Base-by-base conservation (phyloP, 768 basidiomycete genomes). In the Boletus vermiculosoides region DNA sequence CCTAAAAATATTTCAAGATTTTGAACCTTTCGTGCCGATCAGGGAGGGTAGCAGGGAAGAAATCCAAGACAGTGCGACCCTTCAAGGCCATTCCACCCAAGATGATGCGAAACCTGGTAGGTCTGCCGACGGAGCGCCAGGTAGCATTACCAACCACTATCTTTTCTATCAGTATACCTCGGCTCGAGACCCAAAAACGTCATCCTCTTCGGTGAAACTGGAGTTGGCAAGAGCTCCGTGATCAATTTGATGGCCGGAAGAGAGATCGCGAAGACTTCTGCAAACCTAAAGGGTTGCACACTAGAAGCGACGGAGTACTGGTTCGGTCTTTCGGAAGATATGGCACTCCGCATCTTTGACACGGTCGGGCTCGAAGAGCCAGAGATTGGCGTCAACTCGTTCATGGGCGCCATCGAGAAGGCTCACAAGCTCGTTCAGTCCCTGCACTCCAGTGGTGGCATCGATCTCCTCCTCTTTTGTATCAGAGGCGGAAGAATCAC, bases 391-490 rank as follows among this genome's bases (percentile, higher is more conserved):
- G 2, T 47, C 47, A 37, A 52, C 44, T 12, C 40, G 7, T 55
- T 58, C 25, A 58, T 22, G 33, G 42, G 44, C 2, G 50, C 61
- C 18, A 57, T 63, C 36, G 50, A 47, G 18, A 63, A 63, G 8
- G 61, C 62, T 0, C 30, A 63, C 7, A 1, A 40, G 25, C 58
- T 63, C 18, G 5, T 63, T 11, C n/a, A 30, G 10, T 36, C 44
- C 25, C 12, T 63, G 7, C 44, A 50, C 6, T 0, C 39, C 8
- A 31, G 39, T 0, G 62, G 63, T 18, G 63, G 62, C 10, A 37
- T 63, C 36, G 54, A 63, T 20, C 57, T 63, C 28, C 54, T 63
- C 18, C 34, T 63, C 2, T 63, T 64, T 46, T 63, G 63, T 39
- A 22, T 63, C 28, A 36, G 49, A 16, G 47, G 22, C 1, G 47